Evolutionary conservation across 2,329 filamentous ascomycete genomes (phyloP), one percentile per base, ranked within the genome.

Genomic region (Curvularia lunata): DNA sequence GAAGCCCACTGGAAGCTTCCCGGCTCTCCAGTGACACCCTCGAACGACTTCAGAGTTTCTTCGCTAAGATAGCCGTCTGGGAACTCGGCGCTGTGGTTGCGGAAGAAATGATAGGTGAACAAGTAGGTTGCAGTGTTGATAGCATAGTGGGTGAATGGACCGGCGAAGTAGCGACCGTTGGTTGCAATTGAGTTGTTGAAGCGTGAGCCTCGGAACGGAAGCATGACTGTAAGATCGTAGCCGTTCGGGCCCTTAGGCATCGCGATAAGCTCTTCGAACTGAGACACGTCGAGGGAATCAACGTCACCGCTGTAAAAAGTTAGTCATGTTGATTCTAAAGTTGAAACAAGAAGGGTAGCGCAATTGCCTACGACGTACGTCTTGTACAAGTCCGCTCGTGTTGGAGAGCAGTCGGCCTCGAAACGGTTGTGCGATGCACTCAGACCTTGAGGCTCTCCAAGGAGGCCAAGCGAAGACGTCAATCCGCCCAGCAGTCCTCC

Each of bases 61-160:
- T 57, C 59, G 1, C 58, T 58, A 0, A 68, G 59, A 21, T 59
- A 59, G 10, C 66, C 66, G 5, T 59, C 61, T 3, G 66, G 66
- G 6, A 61, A 57, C 48, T 68, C 62, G 1, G 61, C 61, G 21
- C 57, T 64, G 49, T 67, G 63, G 32, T 68, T 71, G 16, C 64
- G 57, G 57, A 68, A 65, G 47, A 65, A 65, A 45, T 47, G 49
- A 34, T 43, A 57, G 8, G 54, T 57, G 21, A 57, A 57, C 7
- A 43, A 37, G 23, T 57, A 57, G 4, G 54, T 48, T 5, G 54
- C 54, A n/a, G 54, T 47, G 43, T 65, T 52, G 12, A 67, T 57
- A 1, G 64, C 62, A 37, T 62, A 65, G 58, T 63, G 58, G 13
- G 62, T 62, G 19, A 65, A 54, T 42, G 63, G 63, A 12, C 61